Evolutionary conservation across 768 basidiomycete species (phyloP).

Genomic region (Tubosaeta sp.): DNA sequence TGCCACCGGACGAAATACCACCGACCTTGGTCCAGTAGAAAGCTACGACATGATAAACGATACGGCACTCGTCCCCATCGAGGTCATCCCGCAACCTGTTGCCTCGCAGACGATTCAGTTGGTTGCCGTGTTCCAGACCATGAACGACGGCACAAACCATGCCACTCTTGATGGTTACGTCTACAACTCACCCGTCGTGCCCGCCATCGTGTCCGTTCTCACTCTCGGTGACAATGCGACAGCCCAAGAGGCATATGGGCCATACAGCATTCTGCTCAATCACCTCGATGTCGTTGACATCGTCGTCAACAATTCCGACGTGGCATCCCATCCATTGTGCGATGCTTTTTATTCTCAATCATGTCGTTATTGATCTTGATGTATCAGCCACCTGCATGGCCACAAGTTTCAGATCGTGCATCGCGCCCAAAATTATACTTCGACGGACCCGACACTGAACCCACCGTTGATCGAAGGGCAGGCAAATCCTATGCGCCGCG

Average conservation of each 20-base stretch:
- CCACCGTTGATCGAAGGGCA: constrained; percentile 77
- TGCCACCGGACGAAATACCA: constrained; percentile 44
- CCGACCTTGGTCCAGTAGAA: constrained; percentile 50
- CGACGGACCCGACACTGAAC: constrained; percentile 71
- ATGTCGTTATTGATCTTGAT: constrained; percentile 12
- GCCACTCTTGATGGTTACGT: constrained; percentile 73
- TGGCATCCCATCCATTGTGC: constrained; percentile 81
- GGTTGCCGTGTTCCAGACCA: constrained; percentile 76
- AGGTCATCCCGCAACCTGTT: constrained; percentile 43
- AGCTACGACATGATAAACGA: constrained; percentile 65
- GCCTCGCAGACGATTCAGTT: constrained; percentile 62
- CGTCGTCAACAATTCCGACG: constrained; percentile 66
- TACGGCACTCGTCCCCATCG: constrained; percentile 60
- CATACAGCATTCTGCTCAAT: constrained; percentile 68
- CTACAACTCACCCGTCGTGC: constrained; percentile 66
- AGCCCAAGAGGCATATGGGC: constrained; percentile 69
- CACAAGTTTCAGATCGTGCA: constrained; percentile 1
- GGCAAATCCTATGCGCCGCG: constrained; percentile 86
- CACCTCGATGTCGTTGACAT: constrained; percentile 76
- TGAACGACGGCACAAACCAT: constrained; percentile 80
- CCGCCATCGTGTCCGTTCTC: constrained; percentile 70
- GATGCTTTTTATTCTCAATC: constrained; percentile 20
- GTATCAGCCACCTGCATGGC: not conserved
- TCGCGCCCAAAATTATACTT: constrained; percentile 47
- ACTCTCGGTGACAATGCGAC: constrained; percentile 75